phyloP scores from a whole-genome alignment of 352 stramenopile genomes.

The Blastocystis hominis region DNA sequence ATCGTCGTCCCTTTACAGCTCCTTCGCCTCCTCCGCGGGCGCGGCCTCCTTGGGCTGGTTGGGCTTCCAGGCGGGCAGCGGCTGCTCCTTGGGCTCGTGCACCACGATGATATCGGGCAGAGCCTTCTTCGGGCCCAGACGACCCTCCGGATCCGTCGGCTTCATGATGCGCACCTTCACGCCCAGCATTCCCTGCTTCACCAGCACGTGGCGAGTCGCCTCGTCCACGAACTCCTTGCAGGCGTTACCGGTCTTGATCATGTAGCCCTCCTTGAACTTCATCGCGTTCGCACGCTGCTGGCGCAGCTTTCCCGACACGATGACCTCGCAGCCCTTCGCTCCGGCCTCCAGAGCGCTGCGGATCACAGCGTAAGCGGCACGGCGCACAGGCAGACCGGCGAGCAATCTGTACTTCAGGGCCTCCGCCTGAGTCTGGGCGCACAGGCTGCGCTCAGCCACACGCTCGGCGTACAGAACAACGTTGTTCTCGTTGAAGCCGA shows the following conservation, averaged over 20 bases:
- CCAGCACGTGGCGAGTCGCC: slow-evolving; percentile 93
- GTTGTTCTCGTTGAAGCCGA: slow-evolving; percentile 80
- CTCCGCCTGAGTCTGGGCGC: slow-evolving; percentile 92
- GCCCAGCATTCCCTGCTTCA: slow-evolving; percentile 97
- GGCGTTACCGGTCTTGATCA: slow-evolving; percentile 98
- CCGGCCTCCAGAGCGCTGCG: slow-evolving; percentile 97
- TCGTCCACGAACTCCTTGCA: slow-evolving; percentile 93
- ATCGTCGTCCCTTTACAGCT: not conserved
- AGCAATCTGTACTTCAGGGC: slow-evolving; percentile 99
- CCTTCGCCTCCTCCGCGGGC: not conserved
- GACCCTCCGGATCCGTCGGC: slow-evolving; percentile 89
- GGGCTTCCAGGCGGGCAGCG: slow-evolving; percentile 36
- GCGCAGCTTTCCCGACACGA: slow-evolving; percentile 96
- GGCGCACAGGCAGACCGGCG: slow-evolving; percentile 88
- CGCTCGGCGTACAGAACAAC: slow-evolving; percentile 97
- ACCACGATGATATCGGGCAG: slow-evolving; percentile 97
- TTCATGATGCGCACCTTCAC: slow-evolving; percentile 99
- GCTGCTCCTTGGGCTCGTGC: slow-evolving; percentile 88
- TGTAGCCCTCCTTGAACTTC: slow-evolving; percentile 99
- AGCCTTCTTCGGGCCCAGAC: slow-evolving; percentile 88
- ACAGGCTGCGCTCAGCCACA: slow-evolving; percentile 92
- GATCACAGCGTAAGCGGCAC: slow-evolving; percentile 95
- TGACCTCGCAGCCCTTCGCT: slow-evolving; percentile 96
- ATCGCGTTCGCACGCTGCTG: slow-evolving; percentile 98
- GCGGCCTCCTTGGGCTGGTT: not conserved